These are phyloP conservation scores for Penicillium sp. DNA, from an alignment of 2,329 filamentous ascomycete species.

Conservation along the genomic window DNA sequence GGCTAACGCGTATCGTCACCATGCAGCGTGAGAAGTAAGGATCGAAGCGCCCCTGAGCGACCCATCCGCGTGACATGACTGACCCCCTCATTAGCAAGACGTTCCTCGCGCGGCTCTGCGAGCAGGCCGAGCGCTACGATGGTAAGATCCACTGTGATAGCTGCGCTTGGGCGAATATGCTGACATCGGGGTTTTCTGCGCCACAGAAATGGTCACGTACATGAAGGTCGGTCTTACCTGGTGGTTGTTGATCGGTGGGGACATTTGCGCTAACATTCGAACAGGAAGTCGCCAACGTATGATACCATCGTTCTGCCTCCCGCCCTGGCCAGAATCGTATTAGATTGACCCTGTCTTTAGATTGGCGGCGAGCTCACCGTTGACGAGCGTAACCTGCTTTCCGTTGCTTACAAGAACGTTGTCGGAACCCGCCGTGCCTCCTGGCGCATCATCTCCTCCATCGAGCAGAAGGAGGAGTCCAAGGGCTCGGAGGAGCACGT, in stretches of 20 bases:
- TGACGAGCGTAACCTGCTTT: constrained; percentile 85
- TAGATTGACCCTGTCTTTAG: constrained; percentile 41
- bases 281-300: constrained; percentile 90
- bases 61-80: constrained; percentile 30
- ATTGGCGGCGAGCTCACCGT: constrained; percentile 66
- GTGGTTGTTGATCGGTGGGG: constrained; percentile 24
- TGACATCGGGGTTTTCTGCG: constrained; percentile 27
- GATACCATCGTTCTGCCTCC: constrained; percentile 22
- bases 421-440: constrained; percentile 96
- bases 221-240: constrained; percentile 70
- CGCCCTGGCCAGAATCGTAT: constrained; percentile 9
- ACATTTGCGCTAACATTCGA: constrained; percentile 24
- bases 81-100: constrained; percentile 73
- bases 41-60: not conserved
- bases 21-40: constrained; percentile 66
- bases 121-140: constrained; percentile 99
- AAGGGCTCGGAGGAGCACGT: constrained; percentile 98
- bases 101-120: constrained; percentile 98
- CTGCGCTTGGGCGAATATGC: constrained; percentile 1
- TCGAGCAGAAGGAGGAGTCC: constrained; percentile 99
- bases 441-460: constrained; percentile 99
- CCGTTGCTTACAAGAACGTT: constrained; percentile 99
- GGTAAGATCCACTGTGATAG: constrained; percentile 52
- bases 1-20: constrained; percentile 31
- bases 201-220: constrained; percentile 89